phyloP scores from a whole-genome alignment of 345 rosid species.

The Eucalyptus shirleyi region DNA sequence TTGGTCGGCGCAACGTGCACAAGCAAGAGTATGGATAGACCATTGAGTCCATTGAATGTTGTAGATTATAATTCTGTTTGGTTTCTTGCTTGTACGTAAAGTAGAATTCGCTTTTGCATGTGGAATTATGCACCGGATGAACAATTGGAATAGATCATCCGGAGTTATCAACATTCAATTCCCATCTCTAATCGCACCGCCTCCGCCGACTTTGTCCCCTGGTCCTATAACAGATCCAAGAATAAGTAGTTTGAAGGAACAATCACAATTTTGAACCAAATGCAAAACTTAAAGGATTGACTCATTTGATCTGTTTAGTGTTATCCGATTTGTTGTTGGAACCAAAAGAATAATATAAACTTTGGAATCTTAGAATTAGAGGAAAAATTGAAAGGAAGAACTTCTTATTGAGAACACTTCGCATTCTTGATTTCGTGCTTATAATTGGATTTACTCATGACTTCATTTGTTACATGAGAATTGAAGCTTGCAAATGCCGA shows the following conservation, averaged over 20 bases:
- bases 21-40: no score
- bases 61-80: no score
- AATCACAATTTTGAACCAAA: fast-evolving
- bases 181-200: not conserved
- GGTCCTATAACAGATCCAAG: not conserved
- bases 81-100: fast-evolving
- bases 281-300: not conserved
- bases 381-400: no score
- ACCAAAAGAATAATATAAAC: no score
- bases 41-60: no score
- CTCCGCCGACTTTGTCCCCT: not conserved
- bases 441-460: not conserved
- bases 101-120: no score
- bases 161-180: not conserved
- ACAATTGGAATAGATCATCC: no score
- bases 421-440: not conserved
- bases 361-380: no score
- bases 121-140: no score
- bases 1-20: not conserved
- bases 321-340: not conserved
- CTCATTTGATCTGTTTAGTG: not conserved
- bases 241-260: not conserved
- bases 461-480: no score
- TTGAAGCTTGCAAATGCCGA: not conserved
- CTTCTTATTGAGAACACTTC: not conserved